Evolutionary conservation across 1,284 basidiomycete species (phyloP).

Genomic region (Polyporus tsugae): DNA sequence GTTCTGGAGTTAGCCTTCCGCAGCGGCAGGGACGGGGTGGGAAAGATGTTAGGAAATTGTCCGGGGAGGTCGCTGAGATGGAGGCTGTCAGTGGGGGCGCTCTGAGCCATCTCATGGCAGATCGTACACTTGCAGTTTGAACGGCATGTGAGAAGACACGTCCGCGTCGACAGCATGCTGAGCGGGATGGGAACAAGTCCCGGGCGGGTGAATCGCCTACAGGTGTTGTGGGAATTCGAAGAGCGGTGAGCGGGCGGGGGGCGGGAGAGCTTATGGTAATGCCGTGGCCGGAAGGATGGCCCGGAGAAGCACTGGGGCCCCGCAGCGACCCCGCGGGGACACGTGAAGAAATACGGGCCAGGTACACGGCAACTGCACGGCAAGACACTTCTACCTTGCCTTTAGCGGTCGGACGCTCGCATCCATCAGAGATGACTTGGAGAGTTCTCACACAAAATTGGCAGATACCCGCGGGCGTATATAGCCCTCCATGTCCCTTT

Average conservation of each 20-base stretch:
- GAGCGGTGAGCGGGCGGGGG: background rate
- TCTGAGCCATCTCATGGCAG: background rate
- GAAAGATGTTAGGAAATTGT: background rate
- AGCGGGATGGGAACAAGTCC: background rate
- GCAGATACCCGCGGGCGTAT: slow-evolving; percentile 2
- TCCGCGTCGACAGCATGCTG: background rate
- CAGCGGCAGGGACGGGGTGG: background rate
- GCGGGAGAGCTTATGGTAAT: background rate
- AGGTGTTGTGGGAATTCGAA: background rate
- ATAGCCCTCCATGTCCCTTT: background rate
- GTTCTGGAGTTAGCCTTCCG: background rate
- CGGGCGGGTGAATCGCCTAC: background rate
- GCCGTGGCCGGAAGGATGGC: background rate
- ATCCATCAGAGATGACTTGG: slow-evolving; percentile 1
- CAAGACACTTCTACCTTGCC: background rate
- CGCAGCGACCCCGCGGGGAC: slow-evolving; percentile 4
- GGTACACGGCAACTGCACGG: slow-evolving; percentile 7
- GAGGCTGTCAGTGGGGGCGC: background rate
- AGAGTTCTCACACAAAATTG: background rate
- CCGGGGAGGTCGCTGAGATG: slow-evolving; percentile 4
- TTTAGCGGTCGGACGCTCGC: background rate
- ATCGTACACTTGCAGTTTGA: background rate
- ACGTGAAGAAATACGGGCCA: background rate
- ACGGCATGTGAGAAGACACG: background rate
- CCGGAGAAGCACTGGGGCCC: background rate